These are phyloP conservation scores for Trebouxia sp. DNA, from an alignment of 139 green algal species.

Conservation along the genomic window DNA sequence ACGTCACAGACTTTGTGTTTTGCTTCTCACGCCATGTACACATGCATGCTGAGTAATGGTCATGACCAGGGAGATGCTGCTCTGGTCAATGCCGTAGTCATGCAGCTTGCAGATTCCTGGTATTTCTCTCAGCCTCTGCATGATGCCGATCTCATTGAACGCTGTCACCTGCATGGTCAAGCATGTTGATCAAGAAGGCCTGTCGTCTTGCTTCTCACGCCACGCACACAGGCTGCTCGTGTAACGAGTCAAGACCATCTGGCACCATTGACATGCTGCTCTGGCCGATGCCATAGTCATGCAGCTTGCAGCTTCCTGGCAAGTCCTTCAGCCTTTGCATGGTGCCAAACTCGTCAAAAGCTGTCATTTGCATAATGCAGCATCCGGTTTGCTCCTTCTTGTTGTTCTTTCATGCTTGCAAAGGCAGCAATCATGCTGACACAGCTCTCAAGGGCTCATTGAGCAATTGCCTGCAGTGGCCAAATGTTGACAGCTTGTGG, in stretches of 20 bases:
- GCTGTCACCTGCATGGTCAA: neutral
- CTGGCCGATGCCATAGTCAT: conserved; percentile 17
- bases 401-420: too few species aligned
- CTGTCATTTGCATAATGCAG: neutral
- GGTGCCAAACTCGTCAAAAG: conserved; percentile 4
- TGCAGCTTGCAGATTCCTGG: neutral
- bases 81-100: conserved; percentile 8
- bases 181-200: too few species aligned
- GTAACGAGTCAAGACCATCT: conserved; percentile 20
- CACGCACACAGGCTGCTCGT: neutral
- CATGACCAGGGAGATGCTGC: conserved; percentile 13
- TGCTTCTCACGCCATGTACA: too few species aligned
- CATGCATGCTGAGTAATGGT: too few species aligned
- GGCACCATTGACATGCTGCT: neutral
- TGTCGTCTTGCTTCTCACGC: conserved; percentile 24
- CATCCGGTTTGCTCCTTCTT: too few species aligned
- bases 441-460: too few species aligned
- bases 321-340: neutral
- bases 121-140: neutral
- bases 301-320: neutral
- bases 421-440: too few species aligned
- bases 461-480: too few species aligned
- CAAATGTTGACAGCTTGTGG: too few species aligned
- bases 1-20: too few species aligned
- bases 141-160: conserved; percentile 8